These are phyloP conservation scores for Aspergillus transmontanensis DNA, from an alignment of 2,329 filamentous ascomycete genomes.

Conservation along the genomic window DNA sequence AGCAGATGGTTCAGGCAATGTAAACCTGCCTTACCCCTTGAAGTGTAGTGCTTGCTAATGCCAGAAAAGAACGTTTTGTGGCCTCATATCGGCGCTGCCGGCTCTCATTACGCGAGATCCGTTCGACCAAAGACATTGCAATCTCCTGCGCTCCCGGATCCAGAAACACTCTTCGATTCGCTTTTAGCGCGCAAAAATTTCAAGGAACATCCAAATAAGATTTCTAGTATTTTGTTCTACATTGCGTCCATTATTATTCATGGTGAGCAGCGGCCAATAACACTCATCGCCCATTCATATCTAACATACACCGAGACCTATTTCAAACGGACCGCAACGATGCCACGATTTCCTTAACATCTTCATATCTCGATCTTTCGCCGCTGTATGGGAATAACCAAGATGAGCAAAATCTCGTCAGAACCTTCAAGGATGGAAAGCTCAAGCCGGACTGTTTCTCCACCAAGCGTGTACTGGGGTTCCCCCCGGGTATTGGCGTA, in stretches of 20 bases:
- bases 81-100: slow-evolving; percentile 66
- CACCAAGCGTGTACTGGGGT: slow-evolving; percentile 64
- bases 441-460: slow-evolving; percentile 72
- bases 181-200: slow-evolving; percentile 65
- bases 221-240: slow-evolving; percentile 76
- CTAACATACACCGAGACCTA: slow-evolving; percentile 51
- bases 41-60: slow-evolving; percentile 5
- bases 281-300: not conserved
- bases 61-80: slow-evolving; percentile 59
- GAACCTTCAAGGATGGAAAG: slow-evolving; percentile 66
- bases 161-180: slow-evolving; percentile 68
- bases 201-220: slow-evolving; percentile 68
- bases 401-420: slow-evolving; percentile 63
- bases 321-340: slow-evolving; percentile 68
- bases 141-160: slow-evolving; percentile 64
- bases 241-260: slow-evolving; percentile 70
- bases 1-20: slow-evolving; percentile 47
- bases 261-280: slow-evolving; percentile 31
- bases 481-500: slow-evolving; percentile 69
- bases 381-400: slow-evolving; percentile 72
- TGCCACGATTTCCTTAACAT: slow-evolving; percentile 66
- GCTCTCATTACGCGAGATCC: slow-evolving; percentile 69
- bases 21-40: slow-evolving; percentile 27
- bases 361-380: slow-evolving; percentile 73
- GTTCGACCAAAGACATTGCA: slow-evolving; percentile 61